Evolutionary conservation across 805 yeast species (phyloP), one percentile per base, ranked within the genome.

Genomic region (Suhomyces faveliae): DNA sequence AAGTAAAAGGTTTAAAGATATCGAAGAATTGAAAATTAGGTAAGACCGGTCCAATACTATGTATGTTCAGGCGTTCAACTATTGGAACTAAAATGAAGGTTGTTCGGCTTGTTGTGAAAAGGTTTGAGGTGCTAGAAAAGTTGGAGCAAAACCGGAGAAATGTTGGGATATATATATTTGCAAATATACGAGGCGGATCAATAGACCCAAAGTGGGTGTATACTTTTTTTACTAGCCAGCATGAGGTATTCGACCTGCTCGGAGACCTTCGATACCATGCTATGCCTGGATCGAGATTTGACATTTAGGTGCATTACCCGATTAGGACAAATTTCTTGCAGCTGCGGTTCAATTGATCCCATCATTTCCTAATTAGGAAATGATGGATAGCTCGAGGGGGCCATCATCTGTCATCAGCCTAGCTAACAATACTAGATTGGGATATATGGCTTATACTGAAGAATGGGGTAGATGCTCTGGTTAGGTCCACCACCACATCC

Each of bases 281-380:
- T 17, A 9, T 22, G 22, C 19, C n/a, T 35, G 45, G 45, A 43
- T 29, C 37, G 37, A 33, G 29, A 11, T 15, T 24, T 21, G 41
- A 13, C 42, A 33, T 21, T 25, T 30, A 15, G 35, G 37, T 15
- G 22, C 47, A 44, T 44, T 48, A 25, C 51, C 51, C 41, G 41
- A 48, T 48, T 41, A 40, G 48, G 51, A 42, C 45, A 25, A 19
- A 23, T 33, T 29, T 27, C 40, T 44, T 41, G 48, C 51, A 44
- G 48, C 46, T 42, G 35, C 42, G 39, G 19, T 25, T 19, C 33
- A 24, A 42, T 21, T 29, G 13, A 30, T 13, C 25, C 30, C 27
- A 24, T 21, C 17, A 22, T 48, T 48, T 30, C 51, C 51, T 41
- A 38, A 48, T 40, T 44, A 40, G 51, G 51, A 25, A 44, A 47